Conservation (phyloP, 1,284 basidiomycete genomes). For the Trichosporon sp. region DNA sequence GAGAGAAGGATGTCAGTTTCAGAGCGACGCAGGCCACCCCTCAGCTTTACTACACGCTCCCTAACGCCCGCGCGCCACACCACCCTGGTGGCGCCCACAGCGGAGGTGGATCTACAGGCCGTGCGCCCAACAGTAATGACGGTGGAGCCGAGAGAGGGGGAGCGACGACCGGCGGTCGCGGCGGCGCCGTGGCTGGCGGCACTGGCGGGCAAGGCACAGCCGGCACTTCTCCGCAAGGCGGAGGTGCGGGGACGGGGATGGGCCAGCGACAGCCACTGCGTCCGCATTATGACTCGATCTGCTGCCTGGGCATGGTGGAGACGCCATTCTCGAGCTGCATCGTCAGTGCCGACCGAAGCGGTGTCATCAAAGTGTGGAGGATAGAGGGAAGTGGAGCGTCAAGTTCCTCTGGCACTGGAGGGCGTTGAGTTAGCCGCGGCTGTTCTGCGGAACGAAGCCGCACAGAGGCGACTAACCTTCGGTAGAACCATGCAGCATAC, state of each 20-base stretch:
- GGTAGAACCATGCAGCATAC: neutral
- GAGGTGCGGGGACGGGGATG: constrained; percentile 29
- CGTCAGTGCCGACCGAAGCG: constrained; percentile 52
- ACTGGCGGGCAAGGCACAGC: neutral
- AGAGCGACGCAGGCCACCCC: constrained; percentile 32
- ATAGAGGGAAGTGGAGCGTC: constrained; percentile 40
- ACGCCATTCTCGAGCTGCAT: constrained; percentile 55
- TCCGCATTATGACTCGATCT: constrained; percentile 55
- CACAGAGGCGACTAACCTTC: neutral
- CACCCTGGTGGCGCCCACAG: neutral
- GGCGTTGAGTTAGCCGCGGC: neutral
- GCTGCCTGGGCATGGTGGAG: constrained; percentile 49
- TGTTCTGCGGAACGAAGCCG: neutral
- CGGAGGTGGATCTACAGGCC: neutral
- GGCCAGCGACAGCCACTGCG: constrained; percentile 48
- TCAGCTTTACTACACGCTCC: constrained; percentile 40
- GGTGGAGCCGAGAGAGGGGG: constrained; percentile 7
- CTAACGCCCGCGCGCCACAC: constrained; percentile 32
- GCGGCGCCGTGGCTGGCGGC: neutral
- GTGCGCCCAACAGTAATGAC: neutral
- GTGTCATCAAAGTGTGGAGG: constrained; percentile 56
- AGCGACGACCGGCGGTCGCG: neutral
- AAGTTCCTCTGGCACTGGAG: neutral
- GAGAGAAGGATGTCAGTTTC: constrained; percentile 53
- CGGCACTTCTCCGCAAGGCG: constrained; percentile 9